phyloP scores from a whole-genome alignment of 352 stramenopile species.

The Phytophthora foliorum region DNA sequence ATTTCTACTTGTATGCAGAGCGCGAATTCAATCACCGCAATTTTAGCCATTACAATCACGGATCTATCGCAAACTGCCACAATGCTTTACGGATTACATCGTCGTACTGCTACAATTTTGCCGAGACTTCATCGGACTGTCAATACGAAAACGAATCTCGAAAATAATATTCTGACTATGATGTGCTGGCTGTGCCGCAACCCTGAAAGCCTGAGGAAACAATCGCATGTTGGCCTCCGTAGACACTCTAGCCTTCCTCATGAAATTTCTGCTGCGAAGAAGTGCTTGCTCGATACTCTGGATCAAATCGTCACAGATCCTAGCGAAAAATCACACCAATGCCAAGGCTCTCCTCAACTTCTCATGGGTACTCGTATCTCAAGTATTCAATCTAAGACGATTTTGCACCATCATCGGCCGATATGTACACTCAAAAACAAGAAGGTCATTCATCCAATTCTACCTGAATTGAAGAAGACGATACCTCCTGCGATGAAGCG shows the following conservation, averaged over 20 bases:
- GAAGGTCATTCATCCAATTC: background rate
- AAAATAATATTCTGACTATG: slow-evolving; percentile 4
- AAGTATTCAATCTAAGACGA: background rate
- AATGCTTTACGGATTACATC: slow-evolving; percentile 17
- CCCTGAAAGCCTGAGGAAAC: background rate
- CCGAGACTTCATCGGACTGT: background rate
- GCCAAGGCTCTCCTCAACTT: too few species aligned
- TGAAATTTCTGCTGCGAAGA: background rate
- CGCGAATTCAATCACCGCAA: slow-evolving; percentile 1
- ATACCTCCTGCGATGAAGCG: background rate
- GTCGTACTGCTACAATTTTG: background rate
- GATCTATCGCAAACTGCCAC: slow-evolving; percentile 17
- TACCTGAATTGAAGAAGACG: background rate
- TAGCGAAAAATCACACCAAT: background rate
- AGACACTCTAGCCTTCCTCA: background rate
- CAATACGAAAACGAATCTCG: background rate
- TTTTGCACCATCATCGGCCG: background rate
- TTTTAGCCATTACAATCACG: slow-evolving; percentile 19
- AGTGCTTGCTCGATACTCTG: background rate
- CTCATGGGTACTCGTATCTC: background rate
- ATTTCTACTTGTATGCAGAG: slow-evolving; percentile 28
- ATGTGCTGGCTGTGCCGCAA: slow-evolving; percentile 3
- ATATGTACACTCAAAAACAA: background rate
- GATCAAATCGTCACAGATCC: background rate
- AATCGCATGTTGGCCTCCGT: background rate